These are phyloP conservation scores for Eucalyptus curtisii DNA, from an alignment of 345 rosid genomes.

Conservation along the genomic window DNA sequence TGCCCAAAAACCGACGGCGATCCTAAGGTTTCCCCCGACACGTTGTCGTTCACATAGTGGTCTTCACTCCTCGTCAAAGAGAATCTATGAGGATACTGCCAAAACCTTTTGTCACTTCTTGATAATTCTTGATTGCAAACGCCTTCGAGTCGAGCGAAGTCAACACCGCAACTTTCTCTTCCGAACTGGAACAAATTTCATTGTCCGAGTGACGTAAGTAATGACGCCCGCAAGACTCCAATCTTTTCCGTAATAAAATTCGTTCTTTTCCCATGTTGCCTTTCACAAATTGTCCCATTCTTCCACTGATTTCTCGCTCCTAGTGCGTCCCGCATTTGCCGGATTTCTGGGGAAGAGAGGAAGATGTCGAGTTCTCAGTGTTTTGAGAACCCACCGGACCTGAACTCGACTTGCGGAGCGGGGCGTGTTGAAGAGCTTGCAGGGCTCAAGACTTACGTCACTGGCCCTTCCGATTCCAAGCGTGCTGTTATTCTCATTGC, in stretches of 20 bases:
- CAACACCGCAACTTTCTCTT: neutral
- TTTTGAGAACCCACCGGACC: conserved; percentile 57
- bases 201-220: neutral
- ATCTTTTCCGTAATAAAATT: neutral
- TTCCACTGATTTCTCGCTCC: neutral
- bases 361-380: conserved; percentile 69
- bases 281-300: neutral
- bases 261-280: neutral
- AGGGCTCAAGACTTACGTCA: conserved; percentile 50
- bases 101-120: neutral
- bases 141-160: neutral
- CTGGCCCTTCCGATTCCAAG: conserved; percentile 50
- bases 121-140: neutral
- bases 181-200: neutral
- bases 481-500: conserved; percentile 51
- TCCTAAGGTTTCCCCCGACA: neutral
- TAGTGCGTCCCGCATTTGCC: neutral
- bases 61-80: neutral
- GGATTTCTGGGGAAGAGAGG: neutral
- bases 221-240: neutral
- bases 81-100: neutral
- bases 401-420: conserved; percentile 29
- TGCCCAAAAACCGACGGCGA: neutral
- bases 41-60: neutral
- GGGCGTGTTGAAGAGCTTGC: conserved; percentile 53